phyloP scores from a whole-genome alignment of 2,329 filamentous ascomycete species.

The Xylariaceae sp. region DNA sequence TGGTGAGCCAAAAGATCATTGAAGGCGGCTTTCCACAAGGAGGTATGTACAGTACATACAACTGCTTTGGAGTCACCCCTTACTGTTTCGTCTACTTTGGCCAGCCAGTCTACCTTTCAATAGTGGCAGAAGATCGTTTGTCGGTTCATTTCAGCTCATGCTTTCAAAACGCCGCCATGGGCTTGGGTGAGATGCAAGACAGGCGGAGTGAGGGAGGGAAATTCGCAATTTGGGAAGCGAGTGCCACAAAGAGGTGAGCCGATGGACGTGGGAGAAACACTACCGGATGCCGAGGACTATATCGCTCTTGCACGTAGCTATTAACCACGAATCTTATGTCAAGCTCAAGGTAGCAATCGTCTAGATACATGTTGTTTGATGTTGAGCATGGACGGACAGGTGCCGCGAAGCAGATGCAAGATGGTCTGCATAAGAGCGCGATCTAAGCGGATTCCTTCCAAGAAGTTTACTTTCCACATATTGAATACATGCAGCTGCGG shows the following conservation, averaged over 20 bases:
- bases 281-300: too few relatives aligned
- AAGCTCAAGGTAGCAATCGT: too few relatives aligned
- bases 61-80: slow-evolving; percentile 1
- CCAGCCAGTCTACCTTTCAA: not conserved
- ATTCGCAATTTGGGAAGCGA: too few relatives aligned
- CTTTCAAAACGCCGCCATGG: not conserved
- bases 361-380: too few relatives aligned
- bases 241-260: too few relatives aligned
- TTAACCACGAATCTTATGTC: too few relatives aligned
- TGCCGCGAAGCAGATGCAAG: slow-evolving; percentile 1
- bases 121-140: slow-evolving; percentile 18
- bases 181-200: too few relatives aligned
- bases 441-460: too few relatives aligned
- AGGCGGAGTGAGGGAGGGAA: too few relatives aligned
- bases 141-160: slow-evolving; percentile 19
- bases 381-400: not conserved
- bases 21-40: slow-evolving; percentile 1
- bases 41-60: slow-evolving; percentile 3
- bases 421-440: slow-evolving; percentile 10
- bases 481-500: slow-evolving; percentile 10
- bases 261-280: too few relatives aligned
- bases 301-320: too few relatives aligned
- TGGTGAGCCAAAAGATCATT: slow-evolving; percentile 4
- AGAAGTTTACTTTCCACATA: too few relatives aligned
- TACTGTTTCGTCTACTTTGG: slow-evolving; percentile 1